These are phyloP conservation scores for Uromyces viciae-fabae DNA, from an alignment of 1,284 basidiomycete genomes.

Conservation along the genomic window DNA sequence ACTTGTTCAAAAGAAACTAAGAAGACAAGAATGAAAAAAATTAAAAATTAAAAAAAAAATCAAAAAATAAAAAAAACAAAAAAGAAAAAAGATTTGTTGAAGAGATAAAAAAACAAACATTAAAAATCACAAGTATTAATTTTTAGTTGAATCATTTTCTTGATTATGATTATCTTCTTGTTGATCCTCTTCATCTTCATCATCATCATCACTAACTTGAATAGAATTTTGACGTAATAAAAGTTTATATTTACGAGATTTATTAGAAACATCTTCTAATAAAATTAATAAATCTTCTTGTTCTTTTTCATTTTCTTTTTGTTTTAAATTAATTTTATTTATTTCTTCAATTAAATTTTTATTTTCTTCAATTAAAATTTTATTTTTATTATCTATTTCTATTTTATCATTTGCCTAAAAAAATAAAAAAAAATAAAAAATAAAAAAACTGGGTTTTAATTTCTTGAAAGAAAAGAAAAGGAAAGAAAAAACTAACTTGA, in stretches of 20 bases:
- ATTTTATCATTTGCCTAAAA: conserved; percentile 40
- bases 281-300: conserved; percentile 90
- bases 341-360: conserved; percentile 56
- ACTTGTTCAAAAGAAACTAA: too few relatives aligned
- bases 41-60: too few relatives aligned
- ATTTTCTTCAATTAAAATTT: not conserved
- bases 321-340: conserved; percentile 63
- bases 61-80: too few relatives aligned
- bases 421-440: not conserved
- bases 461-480: too few relatives aligned
- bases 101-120: too few relatives aligned
- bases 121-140: too few relatives aligned
- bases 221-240: conserved; percentile 68
- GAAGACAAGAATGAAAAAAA: too few relatives aligned
- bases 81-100: too few relatives aligned
- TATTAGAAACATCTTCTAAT: conserved; percentile 82
- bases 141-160: too few relatives aligned
- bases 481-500: not conserved
- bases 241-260: conserved; percentile 76
- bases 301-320: conserved; percentile 80
- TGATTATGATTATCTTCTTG: too few relatives aligned
- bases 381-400: conserved; percentile 24
- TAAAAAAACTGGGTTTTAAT: not conserved
- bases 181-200: conserved; percentile 67
- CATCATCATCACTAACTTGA: conserved; percentile 66